These are phyloP conservation scores for Chalaropsis thielavioides DNA, from an alignment of 2,329 filamentous ascomycete genomes.

Conservation along the genomic window DNA sequence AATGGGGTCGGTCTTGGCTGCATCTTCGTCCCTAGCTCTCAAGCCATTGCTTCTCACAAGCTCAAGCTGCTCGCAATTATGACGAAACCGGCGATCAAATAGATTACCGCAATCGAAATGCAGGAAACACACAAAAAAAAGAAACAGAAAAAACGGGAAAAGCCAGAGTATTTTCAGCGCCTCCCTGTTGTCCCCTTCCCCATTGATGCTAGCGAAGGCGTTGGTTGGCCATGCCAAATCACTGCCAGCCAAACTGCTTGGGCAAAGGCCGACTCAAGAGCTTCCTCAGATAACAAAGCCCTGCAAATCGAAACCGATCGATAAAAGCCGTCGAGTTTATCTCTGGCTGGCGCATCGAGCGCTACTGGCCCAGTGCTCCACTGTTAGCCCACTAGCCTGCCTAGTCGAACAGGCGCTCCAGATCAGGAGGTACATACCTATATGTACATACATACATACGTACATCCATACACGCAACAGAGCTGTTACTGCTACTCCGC, in stretches of 20 bases:
- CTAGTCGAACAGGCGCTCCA: background rate
- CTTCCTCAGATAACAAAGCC: constrained; percentile 1
- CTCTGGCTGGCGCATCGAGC: background rate
- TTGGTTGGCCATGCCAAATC: background rate
- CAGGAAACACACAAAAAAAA: background rate
- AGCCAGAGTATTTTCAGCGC: background rate
- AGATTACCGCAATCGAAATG: background rate
- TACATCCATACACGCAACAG: too few species aligned
- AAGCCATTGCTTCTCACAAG: background rate
- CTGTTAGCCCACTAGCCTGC: background rate
- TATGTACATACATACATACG: too few species aligned
- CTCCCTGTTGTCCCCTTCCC: background rate
- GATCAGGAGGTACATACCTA: background rate
- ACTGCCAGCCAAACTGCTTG: background rate
- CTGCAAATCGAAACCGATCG: background rate
- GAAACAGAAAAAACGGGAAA: too few species aligned
- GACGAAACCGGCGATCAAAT: background rate
- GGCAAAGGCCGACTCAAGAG: background rate
- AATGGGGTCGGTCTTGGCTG: background rate
- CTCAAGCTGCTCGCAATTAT: background rate
- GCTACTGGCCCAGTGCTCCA: constrained; percentile 2
- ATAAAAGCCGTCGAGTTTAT: background rate
- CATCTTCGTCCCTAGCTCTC: background rate
- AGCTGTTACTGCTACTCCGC: background rate
- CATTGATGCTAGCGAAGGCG: background rate